Percentiles rank a stretch among this genome's conserved stretches.
These are phyloP conservation scores for Microthyrium microscopicum DNA, from an alignment of 2,329 filamentous ascomycete species.

Conservation along the genomic window DNA sequence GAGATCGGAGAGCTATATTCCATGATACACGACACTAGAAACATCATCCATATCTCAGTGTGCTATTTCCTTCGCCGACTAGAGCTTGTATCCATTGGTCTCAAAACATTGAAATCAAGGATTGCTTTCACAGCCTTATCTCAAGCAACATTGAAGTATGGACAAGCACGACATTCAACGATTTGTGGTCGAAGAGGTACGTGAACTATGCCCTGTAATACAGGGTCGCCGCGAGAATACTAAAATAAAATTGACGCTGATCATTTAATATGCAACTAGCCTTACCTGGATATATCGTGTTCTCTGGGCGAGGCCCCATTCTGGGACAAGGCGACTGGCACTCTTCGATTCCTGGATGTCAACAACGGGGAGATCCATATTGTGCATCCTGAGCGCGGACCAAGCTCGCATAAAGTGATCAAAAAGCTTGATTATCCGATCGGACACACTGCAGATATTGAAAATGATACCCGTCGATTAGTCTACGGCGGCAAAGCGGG, in stretches of 20 bases:
- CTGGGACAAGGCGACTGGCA: slow-evolving; percentile 48
- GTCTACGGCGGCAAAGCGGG: slow-evolving; percentile 68
- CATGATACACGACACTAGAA: too few relatives aligned
- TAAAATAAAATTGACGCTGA: too few relatives aligned
- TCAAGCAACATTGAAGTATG: too few relatives aligned
- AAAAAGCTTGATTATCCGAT: slow-evolving; percentile 39
- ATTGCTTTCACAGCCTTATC: too few relatives aligned
- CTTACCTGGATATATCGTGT: slow-evolving; percentile 45
- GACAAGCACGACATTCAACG: not conserved
- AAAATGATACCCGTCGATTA: slow-evolving; percentile 45
- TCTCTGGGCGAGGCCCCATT: slow-evolving; percentile 58
- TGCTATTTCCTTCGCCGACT: too few relatives aligned
- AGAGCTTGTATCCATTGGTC: too few relatives aligned
- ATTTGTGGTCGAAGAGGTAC: not conserved
- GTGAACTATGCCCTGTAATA: not conserved
- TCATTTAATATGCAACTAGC: slow-evolving; percentile 15
- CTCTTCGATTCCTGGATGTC: slow-evolving; percentile 69
- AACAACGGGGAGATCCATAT: slow-evolving; percentile 58
- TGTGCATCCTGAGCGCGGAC: slow-evolving; percentile 47
- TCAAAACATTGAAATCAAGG: too few relatives aligned
- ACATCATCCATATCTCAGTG: too few relatives aligned
- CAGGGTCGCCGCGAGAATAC: not conserved
- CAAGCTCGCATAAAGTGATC: slow-evolving; percentile 38
- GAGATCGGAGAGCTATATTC: too few relatives aligned
- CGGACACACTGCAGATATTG: slow-evolving; percentile 59